Evolutionary conservation across 179 eudicot genomes (phyloP), one percentile per base, ranked within the genome.

Genomic region (Silene coronaria): DNA sequence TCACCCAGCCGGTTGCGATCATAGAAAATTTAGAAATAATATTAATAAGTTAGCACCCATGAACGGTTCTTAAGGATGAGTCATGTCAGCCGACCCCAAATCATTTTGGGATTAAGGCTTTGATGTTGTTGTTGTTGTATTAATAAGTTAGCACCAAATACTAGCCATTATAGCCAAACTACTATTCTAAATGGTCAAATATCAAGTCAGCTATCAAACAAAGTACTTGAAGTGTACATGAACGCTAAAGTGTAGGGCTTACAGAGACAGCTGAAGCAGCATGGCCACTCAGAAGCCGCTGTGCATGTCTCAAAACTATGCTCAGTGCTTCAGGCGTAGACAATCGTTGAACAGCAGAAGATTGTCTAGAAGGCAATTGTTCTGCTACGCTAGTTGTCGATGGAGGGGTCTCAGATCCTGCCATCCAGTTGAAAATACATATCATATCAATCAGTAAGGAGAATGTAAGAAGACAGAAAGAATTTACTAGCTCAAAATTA

Each of bases 261-360:
- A 95, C 99, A 85, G 97, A 95, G 75, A 95, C 76, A 24, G 95
- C 86, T 51, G 86, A 79, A 75, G 71, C 80, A 75, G 88, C 86
- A 45, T 62, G 87, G 58, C 83, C 92, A 77, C 86, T 80, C 53
- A 95, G 84, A 81, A 95, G 97, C 60, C 84, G 88, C 60, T 95
- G 85, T 27, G 93, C 96, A 32, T 80, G 91, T 73, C 86, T 86
- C 74, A 95, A 68, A 53, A 93, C 96, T 74, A 78, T 77, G 70
- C 81, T 79, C 77, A 96, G 76, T 34, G 93, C 91, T 69, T 86
- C 99, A 69, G 89, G 87, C 23, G 97, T 88, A 57, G 93, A 88
- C 67, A 87, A 73, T 72, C 97, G 97, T 77, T 82, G 82, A 26
- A 86, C 71, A 83, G 81, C 82, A 26, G 86, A 71, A 72, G 97